Conservation (phyloP, 2,329 filamentous ascomycete species). For the Fusarium sacchari region DNA sequence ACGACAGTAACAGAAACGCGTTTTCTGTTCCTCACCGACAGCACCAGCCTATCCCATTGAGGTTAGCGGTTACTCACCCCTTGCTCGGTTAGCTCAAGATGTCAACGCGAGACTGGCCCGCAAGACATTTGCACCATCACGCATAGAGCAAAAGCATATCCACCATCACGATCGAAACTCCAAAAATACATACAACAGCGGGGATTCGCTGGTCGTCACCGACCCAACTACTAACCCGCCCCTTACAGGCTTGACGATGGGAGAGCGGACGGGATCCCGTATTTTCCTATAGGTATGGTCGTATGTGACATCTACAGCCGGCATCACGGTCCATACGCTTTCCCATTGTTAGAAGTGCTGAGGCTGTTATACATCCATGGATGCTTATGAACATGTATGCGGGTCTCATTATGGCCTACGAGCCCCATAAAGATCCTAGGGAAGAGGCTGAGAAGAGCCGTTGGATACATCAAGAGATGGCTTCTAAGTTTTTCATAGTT, state of each 20-base stretch:
- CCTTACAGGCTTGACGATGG: not conserved
- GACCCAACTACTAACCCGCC: conserved; percentile 2
- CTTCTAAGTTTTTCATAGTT: fast-evolving
- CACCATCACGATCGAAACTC: not conserved
- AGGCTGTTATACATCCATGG: fast-evolving
- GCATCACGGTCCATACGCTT: not conserved
- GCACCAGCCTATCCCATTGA: not conserved
- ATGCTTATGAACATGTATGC: fast-evolving
- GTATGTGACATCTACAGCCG: not conserved
- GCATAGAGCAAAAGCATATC: not conserved
- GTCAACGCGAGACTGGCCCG: not conserved
- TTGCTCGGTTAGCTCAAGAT: not conserved
- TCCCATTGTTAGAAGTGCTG: fast-evolving
- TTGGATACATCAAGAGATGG: too few species aligned
- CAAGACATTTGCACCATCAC: not conserved
- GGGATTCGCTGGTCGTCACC: not conserved
- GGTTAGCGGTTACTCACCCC: too few species aligned
- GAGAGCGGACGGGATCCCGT: conserved; percentile 3
- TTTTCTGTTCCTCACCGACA: not conserved
- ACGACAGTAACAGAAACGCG: not conserved
- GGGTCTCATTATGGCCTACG: fast-evolving
- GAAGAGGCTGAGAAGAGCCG: not conserved
- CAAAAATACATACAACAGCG: not conserved
- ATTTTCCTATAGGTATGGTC: not conserved
- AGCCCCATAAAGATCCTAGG: fast-evolving